A percentile compares a stretch with the other conserved stretches of the same genome.
These are phyloP conservation scores for Rhodotorula glutinis DNA, from an alignment of 1,284 basidiomycete species.

Conservation along the genomic window DNA sequence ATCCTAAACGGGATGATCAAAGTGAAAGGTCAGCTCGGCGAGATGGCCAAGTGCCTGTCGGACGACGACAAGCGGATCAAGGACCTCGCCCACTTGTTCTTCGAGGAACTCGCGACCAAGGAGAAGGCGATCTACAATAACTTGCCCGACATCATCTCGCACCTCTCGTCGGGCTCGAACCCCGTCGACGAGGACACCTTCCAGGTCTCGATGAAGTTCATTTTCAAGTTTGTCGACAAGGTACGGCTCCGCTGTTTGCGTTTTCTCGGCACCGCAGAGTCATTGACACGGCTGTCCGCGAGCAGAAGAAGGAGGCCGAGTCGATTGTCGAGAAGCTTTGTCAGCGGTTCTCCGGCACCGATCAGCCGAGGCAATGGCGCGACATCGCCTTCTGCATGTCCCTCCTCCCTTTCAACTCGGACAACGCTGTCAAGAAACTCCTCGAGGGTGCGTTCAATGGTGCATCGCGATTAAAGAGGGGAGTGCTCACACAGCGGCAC, in stretches of 20 bases:
- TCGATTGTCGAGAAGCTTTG: conserved; percentile 92
- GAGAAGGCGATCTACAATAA: conserved; percentile 99
- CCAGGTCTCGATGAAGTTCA: conserved; percentile 88
- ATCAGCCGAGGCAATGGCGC: conserved; percentile 90
- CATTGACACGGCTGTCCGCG: not conserved
- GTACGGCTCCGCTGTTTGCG: conserved; percentile 48
- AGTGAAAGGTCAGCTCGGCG: conserved; percentile 96
- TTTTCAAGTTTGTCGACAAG: conserved; percentile 97
- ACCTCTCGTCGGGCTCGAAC: conserved; percentile 87
- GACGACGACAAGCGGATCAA: conserved; percentile 85
- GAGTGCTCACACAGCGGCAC: too few species aligned
- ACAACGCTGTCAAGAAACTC: conserved; percentile 91
- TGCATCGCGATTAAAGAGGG: too few species aligned
- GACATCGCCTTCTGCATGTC: conserved; percentile 96
- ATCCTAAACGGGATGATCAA: conserved; percentile 99
- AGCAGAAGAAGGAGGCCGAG: conserved; percentile 89
- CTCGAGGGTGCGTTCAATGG: conserved; percentile 63
- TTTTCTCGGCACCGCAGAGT: too few species aligned
- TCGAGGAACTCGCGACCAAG: conserved; percentile 89
- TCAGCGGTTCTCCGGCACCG: conserved; percentile 83
- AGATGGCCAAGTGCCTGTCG: conserved; percentile 99
- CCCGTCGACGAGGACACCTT: conserved; percentile 90
- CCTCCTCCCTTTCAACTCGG: conserved; percentile 92
- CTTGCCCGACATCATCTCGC: conserved; percentile 92
- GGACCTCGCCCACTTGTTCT: conserved; percentile 95